phyloP scores from a whole-genome alignment of 2,329 filamentous ascomycete species.

The Microcyclosporella mali region DNA sequence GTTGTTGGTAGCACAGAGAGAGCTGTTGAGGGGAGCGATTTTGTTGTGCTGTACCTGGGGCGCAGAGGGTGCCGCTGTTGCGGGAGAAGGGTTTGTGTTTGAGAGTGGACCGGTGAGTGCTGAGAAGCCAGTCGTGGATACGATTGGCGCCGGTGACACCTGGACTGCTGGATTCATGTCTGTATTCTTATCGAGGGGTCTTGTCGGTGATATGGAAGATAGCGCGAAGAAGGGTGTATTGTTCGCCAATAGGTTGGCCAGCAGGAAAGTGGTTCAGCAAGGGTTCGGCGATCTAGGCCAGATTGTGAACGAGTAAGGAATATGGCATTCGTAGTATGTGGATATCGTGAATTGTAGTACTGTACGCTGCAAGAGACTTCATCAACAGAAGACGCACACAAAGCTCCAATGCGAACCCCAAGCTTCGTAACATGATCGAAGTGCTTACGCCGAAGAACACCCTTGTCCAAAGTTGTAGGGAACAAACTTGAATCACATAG shows the following conservation, averaged over 20 bases:
- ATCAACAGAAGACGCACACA: constrained; percentile 1
- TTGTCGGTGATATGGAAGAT: not conserved
- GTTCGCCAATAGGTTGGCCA: constrained; percentile 4
- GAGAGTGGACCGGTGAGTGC: not conserved
- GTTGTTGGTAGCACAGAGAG: not conserved
- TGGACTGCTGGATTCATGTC: constrained; percentile 5
- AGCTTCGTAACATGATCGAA: constrained; percentile 5
- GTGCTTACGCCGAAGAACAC: constrained; percentile 12
- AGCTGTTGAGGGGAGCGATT: not conserved
- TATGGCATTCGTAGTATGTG: not conserved
- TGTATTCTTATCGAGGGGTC: not conserved
- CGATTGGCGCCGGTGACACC: constrained; percentile 10
- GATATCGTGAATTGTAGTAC: constrained; percentile 2
- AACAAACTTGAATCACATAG: constrained; percentile 56
- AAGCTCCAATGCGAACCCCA: constrained; percentile 3
- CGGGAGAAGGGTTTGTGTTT: not conserved
- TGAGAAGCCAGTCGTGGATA: not conserved
- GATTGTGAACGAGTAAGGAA: no score
- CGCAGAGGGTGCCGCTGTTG: constrained; percentile 3
- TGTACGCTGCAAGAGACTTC: constrained; percentile 12
- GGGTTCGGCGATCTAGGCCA: constrained; percentile 2
- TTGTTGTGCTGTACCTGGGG: constrained; percentile 11
- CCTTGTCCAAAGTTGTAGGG: not conserved
- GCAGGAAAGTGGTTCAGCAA: constrained; percentile 6
- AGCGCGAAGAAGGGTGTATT: not conserved